Evolutionary conservation across 2,329 filamentous ascomycete genomes (phyloP), one percentile per base, ranked within the genome.

Genomic region (Microsporum audouinii): DNA sequence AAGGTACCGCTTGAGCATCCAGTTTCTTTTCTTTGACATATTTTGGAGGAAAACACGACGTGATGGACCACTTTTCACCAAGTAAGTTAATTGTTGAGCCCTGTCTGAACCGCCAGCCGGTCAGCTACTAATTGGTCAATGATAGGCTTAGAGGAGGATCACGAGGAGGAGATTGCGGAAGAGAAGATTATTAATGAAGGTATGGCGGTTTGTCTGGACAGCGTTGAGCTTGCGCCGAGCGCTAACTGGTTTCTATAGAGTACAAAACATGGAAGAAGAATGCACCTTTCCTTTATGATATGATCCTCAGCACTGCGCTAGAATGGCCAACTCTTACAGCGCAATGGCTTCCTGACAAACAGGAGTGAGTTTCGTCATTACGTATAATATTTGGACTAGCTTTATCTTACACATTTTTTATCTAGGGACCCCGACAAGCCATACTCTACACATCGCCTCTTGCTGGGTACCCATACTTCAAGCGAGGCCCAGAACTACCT

Each of bases 201-300:
- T 88, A 78, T 23, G 31, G 38, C 41, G 14, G 47, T 34, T 17
- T n/a, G 36, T 51, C 47, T 14, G 27, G 29, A 38, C 12, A 8
- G 7, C 12, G 55, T 6, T 27, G n/a, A n/a, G 14, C 27, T 39
- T 45, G 17, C 43, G 23, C 43, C 27, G 43, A 47, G 39, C 39
- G 1, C 43, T 47, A 23, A 47, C 23, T 2, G 43, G 10, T 3
- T 23, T 47, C 7, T 33, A 10, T 68, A 91, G 94, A 99, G 75
- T 99, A 99, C 83, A 99, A 99, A 76, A 96, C 92, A 66, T 99
- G 94, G 94, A 99, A 99, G 82, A 99, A 99, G 81, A 99, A 99
- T 77, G 90, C 89, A 66, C 91, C 94, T 2, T 97, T 97, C 72
- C 87, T 99, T 68, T 99, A 99, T 75, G 94, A 99, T 74, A 89